phyloP scores from a whole-genome alignment of 2,329 filamentous ascomycete species.

The Alternaria sp. region DNA sequence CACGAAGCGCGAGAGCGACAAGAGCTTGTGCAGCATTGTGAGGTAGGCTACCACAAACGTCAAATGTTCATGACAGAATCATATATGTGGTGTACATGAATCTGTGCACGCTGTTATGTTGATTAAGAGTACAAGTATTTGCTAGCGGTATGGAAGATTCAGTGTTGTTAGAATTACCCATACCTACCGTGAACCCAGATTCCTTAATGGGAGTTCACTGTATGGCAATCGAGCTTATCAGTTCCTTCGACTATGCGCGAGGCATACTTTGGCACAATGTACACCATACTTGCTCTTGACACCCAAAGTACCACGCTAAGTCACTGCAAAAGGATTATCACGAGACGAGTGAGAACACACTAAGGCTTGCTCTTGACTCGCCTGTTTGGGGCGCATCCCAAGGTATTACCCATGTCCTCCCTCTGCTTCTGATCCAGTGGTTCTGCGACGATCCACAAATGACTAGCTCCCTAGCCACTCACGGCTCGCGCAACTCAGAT shows the following conservation, averaged over 20 bases:
- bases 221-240: neutral
- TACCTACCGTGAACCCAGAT: neutral
- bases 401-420: too few species aligned
- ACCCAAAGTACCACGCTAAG: too few species aligned
- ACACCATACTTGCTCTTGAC: neutral
- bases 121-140: neutral
- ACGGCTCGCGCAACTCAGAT: neutral
- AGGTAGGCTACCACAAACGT: neutral
- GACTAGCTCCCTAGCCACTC: neutral
- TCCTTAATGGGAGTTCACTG: rapidly evolving
- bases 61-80: neutral
- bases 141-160: neutral
- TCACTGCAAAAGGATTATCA: too few species aligned
- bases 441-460: neutral
- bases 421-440: neutral
- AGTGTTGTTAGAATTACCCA: neutral
- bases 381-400: too few species aligned
- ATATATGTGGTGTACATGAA: neutral
- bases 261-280: rapidly evolving
- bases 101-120: neutral
- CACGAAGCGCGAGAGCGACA: neutral
- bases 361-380: too few species aligned
- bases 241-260: neutral
- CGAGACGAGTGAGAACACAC: too few species aligned
- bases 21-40: neutral